Base-by-base conservation (phyloP, 495 filamentous ascomycete genomes). In the Elaphomyces granulatus region DNA sequence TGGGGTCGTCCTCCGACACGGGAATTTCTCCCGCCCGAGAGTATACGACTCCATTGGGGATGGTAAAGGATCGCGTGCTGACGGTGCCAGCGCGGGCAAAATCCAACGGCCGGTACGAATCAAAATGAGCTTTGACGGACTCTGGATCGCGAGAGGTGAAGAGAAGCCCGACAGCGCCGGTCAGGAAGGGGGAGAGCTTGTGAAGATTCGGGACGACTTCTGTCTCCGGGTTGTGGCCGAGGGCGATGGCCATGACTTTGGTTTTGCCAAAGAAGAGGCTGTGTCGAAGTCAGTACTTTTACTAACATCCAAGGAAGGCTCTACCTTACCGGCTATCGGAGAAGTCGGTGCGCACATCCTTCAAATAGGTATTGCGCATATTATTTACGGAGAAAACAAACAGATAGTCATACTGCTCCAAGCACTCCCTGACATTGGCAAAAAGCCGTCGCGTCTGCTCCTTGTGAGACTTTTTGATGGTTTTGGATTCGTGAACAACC, bases 181-280 rank as follows among this genome's bases (percentile, higher is more conserved):
- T 58, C 8, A 98, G 71, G 64, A 81, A 72, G n/a, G 67, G 60
- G 3, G 74, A 63, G 32, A 98, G 77, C 32, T 61, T 59, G 59
- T 76, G 67, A 51, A 88, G 69, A 52, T 79, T 77, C 34, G 77
- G 70, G 47, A 81, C 79, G 60, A 82, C 75, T 60, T 85, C 82
- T 49, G 76, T 75, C 51, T 84, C 82, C 47, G 75, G 64, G 42
- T 62, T 77, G 32, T 67, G 65, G 48, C 87, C 88, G 8, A 98
- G 79, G 37, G 90, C 85, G 63, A 84, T 80, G 42, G 84, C 80
- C 81, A 94, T 96, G 52, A 95, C 87, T 66, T 95, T 95, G 34
- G 88, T 96, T 61, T 95, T 96, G 59, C 90, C 90, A 60, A 95
- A 95, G 75, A 95, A 95, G 55, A 98, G 57, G 44, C 88, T 87